Evolutionary conservation across 2,329 filamentous ascomycete genomes (phyloP).

Genomic region (Chaetomium sp.): DNA sequence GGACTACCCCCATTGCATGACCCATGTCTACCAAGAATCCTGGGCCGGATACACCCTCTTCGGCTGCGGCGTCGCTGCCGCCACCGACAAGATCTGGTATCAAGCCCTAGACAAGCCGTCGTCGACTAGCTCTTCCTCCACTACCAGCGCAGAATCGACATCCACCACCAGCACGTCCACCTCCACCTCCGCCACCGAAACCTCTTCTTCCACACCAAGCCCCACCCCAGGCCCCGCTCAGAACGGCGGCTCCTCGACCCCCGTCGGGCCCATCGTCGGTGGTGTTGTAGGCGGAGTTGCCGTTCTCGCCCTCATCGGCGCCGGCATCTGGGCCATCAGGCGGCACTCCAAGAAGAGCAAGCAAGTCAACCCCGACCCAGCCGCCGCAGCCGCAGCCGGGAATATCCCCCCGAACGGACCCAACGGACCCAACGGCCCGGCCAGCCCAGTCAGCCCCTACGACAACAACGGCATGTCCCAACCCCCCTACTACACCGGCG

Average conservation of each 20-base stretch:
- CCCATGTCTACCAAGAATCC: conserved; percentile 25
- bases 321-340: conserved; percentile 27
- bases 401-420: conserved; percentile 2
- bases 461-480: conserved; percentile 2
- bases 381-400: background rate
- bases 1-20: conserved; percentile 26
- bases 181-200: background rate
- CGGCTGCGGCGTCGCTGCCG: conserved; percentile 25
- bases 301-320: conserved; percentile 25
- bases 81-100: conserved; percentile 20
- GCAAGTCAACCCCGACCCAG: background rate
- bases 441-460: background rate
- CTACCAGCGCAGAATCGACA: background rate
- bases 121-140: background rate
- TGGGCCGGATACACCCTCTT: conserved; percentile 27
- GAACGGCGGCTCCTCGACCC: conserved; percentile 7
- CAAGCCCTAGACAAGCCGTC: background rate
- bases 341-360: conserved; percentile 25
- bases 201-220: background rate
- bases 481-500: conserved; percentile 9
- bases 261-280: conserved; percentile 28
- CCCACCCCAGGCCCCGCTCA: background rate
- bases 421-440: background rate
- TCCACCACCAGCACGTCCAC: background rate
- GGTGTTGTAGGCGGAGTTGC: conserved; percentile 29